Conservation (phyloP, 257 asterid species). For the Solanum gracilifrons region DNA sequence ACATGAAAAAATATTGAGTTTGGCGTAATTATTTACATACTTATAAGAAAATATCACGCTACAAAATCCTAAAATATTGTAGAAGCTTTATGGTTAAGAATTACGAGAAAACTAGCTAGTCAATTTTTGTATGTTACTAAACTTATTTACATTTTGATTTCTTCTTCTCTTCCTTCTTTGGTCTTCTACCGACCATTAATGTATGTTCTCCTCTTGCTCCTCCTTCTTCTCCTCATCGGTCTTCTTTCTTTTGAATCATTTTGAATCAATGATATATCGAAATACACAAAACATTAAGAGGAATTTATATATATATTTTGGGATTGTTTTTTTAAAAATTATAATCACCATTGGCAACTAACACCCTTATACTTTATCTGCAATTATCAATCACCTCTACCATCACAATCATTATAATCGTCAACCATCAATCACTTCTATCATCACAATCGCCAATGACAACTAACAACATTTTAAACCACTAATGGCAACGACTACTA, state of each 20-base stretch:
- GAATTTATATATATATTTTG: no score
- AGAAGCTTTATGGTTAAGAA: not conserved
- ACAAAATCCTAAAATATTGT: no score
- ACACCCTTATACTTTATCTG: no score
- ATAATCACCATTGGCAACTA: no score
- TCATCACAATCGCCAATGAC: not conserved
- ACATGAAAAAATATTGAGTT: not conserved
- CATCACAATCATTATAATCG: no score
- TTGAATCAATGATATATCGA: not conserved
- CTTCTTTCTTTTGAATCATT: not conserved
- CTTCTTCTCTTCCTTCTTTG: not conserved
- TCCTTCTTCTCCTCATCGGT: not conserved
- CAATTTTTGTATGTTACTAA: no score
- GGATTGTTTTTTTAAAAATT: not conserved
- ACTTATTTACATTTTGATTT: not conserved
- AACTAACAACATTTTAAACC: not conserved
- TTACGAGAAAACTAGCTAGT: not conserved
- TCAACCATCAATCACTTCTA: no score
- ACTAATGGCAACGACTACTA: no score
- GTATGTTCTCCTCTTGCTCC: not conserved
- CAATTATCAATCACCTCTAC: no score
- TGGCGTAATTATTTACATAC: not conserved
- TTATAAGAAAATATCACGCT: not conserved
- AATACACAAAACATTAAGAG: no score
- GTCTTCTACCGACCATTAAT: not conserved